phyloP scores from a whole-genome alignment of 768 basidiomycete genomes.

The Austroboletus festivus region DNA sequence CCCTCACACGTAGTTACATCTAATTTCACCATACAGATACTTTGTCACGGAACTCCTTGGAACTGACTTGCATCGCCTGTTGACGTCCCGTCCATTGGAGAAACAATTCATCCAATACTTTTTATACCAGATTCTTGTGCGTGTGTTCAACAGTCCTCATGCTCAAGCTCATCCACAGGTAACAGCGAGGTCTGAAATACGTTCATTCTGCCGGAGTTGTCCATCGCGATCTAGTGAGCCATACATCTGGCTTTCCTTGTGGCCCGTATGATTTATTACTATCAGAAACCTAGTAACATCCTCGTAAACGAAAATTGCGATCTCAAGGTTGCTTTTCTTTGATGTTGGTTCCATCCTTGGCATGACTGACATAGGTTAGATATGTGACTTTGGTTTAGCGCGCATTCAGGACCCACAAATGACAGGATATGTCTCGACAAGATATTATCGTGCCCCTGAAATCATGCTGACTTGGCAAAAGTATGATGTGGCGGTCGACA shows the following conservation, averaged over 20 bases:
- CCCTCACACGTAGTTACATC: neutral
- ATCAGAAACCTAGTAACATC: conserved; percentile 96
- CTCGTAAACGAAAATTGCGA: conserved; percentile 99
- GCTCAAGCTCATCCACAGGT: conserved; percentile 5
- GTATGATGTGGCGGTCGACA: conserved; percentile 99
- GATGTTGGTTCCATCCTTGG: neutral
- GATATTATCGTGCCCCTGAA: conserved; percentile 98
- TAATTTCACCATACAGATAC: conserved; percentile 55
- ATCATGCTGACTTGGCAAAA: conserved; percentile 99
- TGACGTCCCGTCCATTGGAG: conserved; percentile 95
- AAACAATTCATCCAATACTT: conserved; percentile 99
- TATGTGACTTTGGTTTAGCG: conserved; percentile 98
- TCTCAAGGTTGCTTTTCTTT: conserved; percentile 68
- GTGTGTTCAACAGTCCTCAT: conserved; percentile 27
- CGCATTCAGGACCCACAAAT: conserved; percentile 99
- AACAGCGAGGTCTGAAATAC: conserved; percentile 94
- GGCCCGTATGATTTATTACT: neutral
- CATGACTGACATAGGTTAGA: conserved; percentile 44
- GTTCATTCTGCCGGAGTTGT: conserved; percentile 99
- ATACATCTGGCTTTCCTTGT: neutral
- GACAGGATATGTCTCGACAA: conserved; percentile 99
- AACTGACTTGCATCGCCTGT: conserved; percentile 94
- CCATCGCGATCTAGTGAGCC: conserved; percentile 86
- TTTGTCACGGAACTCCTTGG: conserved; percentile 98
- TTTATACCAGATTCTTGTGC: conserved; percentile 94